Conservation (phyloP, 2,329 filamentous ascomycete species). For the Pseudopyrenochaeta lycopersici region DNA sequence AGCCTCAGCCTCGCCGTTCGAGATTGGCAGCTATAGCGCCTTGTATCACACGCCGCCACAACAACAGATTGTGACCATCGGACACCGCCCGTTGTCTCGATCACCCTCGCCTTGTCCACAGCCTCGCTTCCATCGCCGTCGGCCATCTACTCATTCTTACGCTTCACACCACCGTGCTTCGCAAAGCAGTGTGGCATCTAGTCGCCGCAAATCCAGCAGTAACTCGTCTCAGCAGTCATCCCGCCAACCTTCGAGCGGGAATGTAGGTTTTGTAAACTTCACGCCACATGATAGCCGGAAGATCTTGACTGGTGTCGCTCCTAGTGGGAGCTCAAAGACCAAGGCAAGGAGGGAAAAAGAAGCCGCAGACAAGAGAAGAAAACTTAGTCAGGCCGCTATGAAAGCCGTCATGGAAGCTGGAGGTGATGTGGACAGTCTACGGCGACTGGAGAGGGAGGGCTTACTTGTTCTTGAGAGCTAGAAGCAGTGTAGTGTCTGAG, state of each 20-base stretch:
- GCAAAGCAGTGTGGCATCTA: constrained; percentile 13
- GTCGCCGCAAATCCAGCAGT: constrained; percentile 31
- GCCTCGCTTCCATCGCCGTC: constrained; percentile 36
- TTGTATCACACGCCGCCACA: constrained; percentile 25
- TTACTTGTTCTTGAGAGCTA: constrained; percentile 40
- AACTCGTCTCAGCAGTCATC: constrained; percentile 29
- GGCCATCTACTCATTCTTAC: constrained; percentile 23
- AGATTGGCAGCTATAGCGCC: constrained; percentile 19
- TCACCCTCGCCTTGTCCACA: constrained; percentile 35
- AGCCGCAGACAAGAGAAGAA: constrained; percentile 77
- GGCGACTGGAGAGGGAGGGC: constrained; percentile 53
- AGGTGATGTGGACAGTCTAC: constrained; percentile 65
- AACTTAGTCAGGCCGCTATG: constrained; percentile 73
- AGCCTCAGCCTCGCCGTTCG: constrained; percentile 27
- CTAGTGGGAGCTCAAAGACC: constrained; percentile 85
- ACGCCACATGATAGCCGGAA: constrained; percentile 80
- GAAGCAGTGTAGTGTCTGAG: no score
- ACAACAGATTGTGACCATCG: constrained; percentile 28
- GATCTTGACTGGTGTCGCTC: constrained; percentile 89
- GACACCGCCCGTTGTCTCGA: constrained; percentile 30
- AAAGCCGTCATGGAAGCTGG: constrained; percentile 75
- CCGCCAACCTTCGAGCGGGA: constrained; percentile 57
- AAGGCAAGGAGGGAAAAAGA: constrained; percentile 93
- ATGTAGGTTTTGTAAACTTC: constrained; percentile 85
- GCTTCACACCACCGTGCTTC: constrained; percentile 4